A percentile compares a stretch with the other conserved stretches of the same genome.
Conservation (phyloP, 1,284 basidiomycete species). For the Ustilago curta region DNA sequence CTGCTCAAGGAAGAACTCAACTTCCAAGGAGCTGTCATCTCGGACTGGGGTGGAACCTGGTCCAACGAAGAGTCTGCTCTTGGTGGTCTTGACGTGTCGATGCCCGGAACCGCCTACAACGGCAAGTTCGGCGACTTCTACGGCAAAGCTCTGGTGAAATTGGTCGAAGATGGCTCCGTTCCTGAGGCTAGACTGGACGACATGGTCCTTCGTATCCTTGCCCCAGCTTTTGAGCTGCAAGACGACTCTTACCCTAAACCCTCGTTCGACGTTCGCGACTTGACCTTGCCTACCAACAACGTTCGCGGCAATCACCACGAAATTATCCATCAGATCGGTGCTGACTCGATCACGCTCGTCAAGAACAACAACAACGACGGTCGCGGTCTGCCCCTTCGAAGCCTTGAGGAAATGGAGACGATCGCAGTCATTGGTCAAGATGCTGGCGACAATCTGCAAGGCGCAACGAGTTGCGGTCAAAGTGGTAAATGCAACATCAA, state of each 20-base stretch:
- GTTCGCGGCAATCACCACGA: slow-evolving; percentile 54
- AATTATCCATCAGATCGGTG: slow-evolving; percentile 55
- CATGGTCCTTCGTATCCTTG: slow-evolving; percentile 63
- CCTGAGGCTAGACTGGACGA: slow-evolving; percentile 73
- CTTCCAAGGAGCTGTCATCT: slow-evolving; percentile 79
- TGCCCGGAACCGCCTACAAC: slow-evolving; percentile 65
- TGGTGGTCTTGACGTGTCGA: slow-evolving; percentile 76
- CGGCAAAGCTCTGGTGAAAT: slow-evolving; percentile 72
- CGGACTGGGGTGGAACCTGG: slow-evolving; percentile 56
- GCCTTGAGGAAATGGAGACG: slow-evolving; percentile 24
- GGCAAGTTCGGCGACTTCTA: slow-evolving; percentile 68
- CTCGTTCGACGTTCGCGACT: slow-evolving; percentile 46
- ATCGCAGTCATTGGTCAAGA: slow-evolving; percentile 46
- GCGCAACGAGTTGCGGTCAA: slow-evolving; percentile 37
- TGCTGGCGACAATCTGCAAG: slow-evolving; percentile 34
- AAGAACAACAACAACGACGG: slow-evolving; percentile 50
- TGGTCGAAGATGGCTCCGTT: slow-evolving; percentile 78
- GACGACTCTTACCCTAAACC: slow-evolving; percentile 38
- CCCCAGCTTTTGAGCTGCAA: slow-evolving; percentile 57
- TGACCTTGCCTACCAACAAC: slow-evolving; percentile 45
- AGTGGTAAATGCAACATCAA: slow-evolving; percentile 30
- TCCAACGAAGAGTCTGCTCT: slow-evolving; percentile 71
- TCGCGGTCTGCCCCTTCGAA: slow-evolving; percentile 44
- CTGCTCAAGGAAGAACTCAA: slow-evolving; percentile 79
- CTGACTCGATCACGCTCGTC: slow-evolving; percentile 54